Evolutionary conservation across 768 basidiomycete species (phyloP).

Genomic region (Tulasnella sp.): DNA sequence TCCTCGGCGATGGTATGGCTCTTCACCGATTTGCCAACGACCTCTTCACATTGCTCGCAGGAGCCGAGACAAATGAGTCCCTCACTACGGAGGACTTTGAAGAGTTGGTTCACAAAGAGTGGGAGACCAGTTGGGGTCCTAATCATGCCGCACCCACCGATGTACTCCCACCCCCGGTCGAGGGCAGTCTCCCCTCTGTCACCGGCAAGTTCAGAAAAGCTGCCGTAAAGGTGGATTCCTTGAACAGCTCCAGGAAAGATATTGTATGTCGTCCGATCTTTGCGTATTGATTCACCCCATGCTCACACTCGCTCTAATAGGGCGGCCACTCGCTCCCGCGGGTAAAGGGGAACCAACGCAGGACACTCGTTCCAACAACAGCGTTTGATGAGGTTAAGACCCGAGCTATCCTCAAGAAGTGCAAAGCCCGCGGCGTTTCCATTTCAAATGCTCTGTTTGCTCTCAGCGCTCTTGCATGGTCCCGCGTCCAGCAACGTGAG

Average conservation of each 20-base stretch:
- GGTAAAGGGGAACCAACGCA: conserved; percentile 29
- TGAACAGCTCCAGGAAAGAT: conserved; percentile 44
- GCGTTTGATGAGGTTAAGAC: conserved; percentile 12
- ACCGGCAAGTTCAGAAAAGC: conserved; percentile 38
- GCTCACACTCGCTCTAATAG: conserved; percentile 29
- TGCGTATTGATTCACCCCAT: not conserved
- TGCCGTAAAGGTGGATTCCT: conserved; percentile 50
- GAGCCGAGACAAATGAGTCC: conserved; percentile 24
- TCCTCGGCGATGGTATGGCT: conserved; percentile 81
- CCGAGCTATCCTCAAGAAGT: conserved; percentile 27
- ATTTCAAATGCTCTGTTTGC: conserved; percentile 35
- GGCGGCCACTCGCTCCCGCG: conserved; percentile 69
- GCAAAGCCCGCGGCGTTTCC: conserved; percentile 32
- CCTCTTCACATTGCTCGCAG: conserved; percentile 56
- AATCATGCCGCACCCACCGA: not conserved
- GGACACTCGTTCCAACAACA: conserved; percentile 45
- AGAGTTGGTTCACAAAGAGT: conserved; percentile 30
- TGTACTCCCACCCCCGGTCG: conserved; percentile 41
- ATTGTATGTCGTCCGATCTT: conserved; percentile 39
- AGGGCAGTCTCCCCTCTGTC: conserved; percentile 41
- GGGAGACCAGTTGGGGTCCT: conserved; percentile 29
- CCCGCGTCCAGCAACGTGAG: conserved; percentile 31
- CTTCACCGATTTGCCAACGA: conserved; percentile 76
- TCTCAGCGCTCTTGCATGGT: conserved; percentile 32
- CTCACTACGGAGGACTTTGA: conserved; percentile 21